Conservation (phyloP, 257 asterid species). For the Ehretia macrophylla region DNA sequence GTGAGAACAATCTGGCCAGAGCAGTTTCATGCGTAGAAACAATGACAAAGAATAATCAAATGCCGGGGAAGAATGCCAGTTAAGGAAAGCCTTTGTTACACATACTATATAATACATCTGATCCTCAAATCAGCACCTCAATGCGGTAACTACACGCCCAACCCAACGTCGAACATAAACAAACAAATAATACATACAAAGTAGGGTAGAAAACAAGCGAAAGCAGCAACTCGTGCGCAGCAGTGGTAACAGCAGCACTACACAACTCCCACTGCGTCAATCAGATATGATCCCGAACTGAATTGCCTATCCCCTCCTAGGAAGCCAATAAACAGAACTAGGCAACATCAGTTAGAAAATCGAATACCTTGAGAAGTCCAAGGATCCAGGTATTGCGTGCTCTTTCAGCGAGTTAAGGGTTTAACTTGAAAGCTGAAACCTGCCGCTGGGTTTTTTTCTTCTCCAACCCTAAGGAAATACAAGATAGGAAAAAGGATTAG, state of each 20-base stretch:
- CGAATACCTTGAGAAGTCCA: not conserved
- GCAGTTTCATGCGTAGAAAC: not conserved
- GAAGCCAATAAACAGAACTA: constrained; percentile 30
- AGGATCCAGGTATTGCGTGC: constrained; percentile 8
- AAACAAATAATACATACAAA: constrained; percentile 50
- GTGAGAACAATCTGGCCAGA: not conserved
- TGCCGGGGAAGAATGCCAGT: not conserved
- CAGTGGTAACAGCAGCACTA: constrained; percentile 21
- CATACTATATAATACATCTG: constrained; percentile 29
- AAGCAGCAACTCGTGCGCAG: constrained; percentile 29
- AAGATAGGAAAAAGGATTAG: constrained; percentile 5
- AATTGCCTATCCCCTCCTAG: constrained; percentile 29
- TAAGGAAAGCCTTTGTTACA: constrained; percentile 11
- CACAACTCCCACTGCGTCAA: constrained; percentile 22
- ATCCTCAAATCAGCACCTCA: constrained; percentile 19
- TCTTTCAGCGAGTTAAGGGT: constrained; percentile 13
- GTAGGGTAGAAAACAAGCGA: constrained; percentile 23
- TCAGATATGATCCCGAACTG: constrained; percentile 14
- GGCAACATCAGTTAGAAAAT: constrained; percentile 30
- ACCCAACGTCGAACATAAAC: constrained; percentile 26
- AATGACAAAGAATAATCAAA: constrained; percentile 1
- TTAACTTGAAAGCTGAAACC: constrained; percentile 84
- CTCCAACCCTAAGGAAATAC: constrained; percentile 69
- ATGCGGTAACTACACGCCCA: constrained; percentile 29
- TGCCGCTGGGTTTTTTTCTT: constrained; percentile 68